phyloP scores from a whole-genome alignment of 805 yeast species.

The Wickerhamiella australiensis region DNA sequence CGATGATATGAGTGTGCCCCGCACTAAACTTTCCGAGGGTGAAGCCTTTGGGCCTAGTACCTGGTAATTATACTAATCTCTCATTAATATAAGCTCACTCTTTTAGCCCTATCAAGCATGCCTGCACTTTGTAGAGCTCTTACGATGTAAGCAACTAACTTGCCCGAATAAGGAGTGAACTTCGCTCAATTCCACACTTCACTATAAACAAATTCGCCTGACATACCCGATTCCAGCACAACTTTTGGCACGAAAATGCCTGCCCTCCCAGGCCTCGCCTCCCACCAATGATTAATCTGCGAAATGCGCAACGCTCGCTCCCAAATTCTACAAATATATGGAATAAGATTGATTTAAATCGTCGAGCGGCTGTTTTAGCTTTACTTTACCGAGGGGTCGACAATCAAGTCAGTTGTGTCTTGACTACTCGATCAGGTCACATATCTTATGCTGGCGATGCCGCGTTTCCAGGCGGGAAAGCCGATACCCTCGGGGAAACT shows the following conservation, averaged over 20 bases:
- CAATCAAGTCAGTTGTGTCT: slow-evolving; percentile 65
- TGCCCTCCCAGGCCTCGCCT: background rate
- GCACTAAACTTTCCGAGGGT: background rate
- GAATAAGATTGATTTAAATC: slow-evolving; percentile 5
- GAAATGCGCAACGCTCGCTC: background rate
- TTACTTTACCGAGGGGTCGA: slow-evolving; percentile 25
- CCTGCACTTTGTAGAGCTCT: no score
- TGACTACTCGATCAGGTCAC: slow-evolving; percentile 64
- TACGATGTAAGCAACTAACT: no score
- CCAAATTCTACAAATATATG: slow-evolving; percentile 10
- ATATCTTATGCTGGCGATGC: slow-evolving; percentile 81
- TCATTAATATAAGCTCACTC: no score
- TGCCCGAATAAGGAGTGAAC: no score
- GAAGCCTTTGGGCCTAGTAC: slow-evolving; percentile 7
- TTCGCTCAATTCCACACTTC: no score
- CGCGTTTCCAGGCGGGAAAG: slow-evolving; percentile 89
- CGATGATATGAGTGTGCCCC: slow-evolving; percentile 14
- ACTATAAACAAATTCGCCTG: no score
- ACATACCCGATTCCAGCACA: no score
- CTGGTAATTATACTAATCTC: background rate
- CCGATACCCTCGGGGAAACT: slow-evolving; percentile 50
- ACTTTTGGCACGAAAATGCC: no score
- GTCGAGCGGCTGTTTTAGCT: slow-evolving; percentile 14
- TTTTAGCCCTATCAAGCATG: no score
- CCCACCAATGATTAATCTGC: background rate